Evolutionary conservation across 1,139 yeast genomes (phyloP), one percentile per base, ranked within the genome.

Genomic region (Yarrowia galli): DNA sequence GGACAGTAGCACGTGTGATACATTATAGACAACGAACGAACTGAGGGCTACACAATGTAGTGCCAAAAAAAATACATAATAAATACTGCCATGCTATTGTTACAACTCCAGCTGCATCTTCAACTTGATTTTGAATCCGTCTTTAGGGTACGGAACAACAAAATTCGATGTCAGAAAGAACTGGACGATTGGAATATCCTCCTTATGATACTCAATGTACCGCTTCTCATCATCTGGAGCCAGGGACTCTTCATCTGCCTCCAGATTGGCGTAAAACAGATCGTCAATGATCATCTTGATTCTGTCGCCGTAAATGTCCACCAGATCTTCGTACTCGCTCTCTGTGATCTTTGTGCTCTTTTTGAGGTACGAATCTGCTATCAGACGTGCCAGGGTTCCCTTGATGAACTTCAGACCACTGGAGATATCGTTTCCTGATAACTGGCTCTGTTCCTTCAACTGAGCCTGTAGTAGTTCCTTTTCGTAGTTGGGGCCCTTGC

Each of bases 101-200:
- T 38, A 61, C 56, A 46, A 48, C 35, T 35, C 56, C 23, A 61
- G 49, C 36, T 46, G 66, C 66, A 46, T 61, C 46, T 48, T 61
- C 25, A 61, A 18, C 49, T 48, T 61, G 36, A 61, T 48, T 13
- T 48, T 61, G 20, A 61, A 46, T 2, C 56, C 56, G 13, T 61
- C 56, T 22, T 46, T 46, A 28, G 66, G 45, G 18, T 61, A 58
- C 2, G 66, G 56, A 2, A 61, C 56, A 16, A 61, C 66, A 8
- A 61, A 61, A 36, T 61, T 61, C 25, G 66, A 46, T 18, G 66
- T 40, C n/a, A 61, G 46, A 22, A 61, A 61, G n/a, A 46, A 61
- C 28, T 61, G 56, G 8, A 61, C 56, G 12, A 61, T 61, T 13
- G 66, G 66, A 23, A 46, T 61, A 20, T 61, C 66, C 15, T 61